Conservation (phyloP, 495 filamentous ascomycete species). For the Tetracladium marchalianum region DNA sequence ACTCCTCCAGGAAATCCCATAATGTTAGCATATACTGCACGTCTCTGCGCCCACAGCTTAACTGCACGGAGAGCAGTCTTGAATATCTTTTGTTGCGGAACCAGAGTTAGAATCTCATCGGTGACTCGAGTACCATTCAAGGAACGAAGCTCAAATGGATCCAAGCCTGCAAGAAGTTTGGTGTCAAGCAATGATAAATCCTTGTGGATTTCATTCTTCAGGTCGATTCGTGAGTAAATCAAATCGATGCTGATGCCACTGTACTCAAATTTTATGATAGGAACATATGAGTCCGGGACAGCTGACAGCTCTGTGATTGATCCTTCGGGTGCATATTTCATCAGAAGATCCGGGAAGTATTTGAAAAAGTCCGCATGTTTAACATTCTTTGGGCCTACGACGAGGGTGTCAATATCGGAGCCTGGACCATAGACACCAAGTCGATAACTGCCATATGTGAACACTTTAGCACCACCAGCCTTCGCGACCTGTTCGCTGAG, state of each 20-base stretch:
- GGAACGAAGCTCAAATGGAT: constrained; percentile 76
- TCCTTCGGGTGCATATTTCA: constrained; percentile 59
- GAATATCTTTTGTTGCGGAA: constrained; percentile 84
- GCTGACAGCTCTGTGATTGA: constrained; percentile 78
- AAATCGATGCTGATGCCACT: constrained; percentile 89
- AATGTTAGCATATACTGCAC: constrained; percentile 89
- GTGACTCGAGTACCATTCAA: constrained; percentile 91
- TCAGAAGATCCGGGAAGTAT: constrained; percentile 67
- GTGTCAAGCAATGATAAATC: constrained; percentile 72
- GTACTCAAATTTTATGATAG: constrained; percentile 91
- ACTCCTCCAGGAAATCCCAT: constrained; percentile 95
- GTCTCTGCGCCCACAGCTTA: constrained; percentile 91
- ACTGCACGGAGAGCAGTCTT: constrained; percentile 78
- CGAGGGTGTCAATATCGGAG: constrained; percentile 94
- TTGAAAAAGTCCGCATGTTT: constrained; percentile 82
- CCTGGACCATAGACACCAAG: constrained; percentile 91
- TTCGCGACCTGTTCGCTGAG: constrained; percentile 67
- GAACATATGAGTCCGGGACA: constrained; percentile 83
- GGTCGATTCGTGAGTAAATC: constrained; percentile 74
- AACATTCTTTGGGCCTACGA: constrained; percentile 83
- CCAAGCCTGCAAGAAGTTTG: constrained; percentile 72
- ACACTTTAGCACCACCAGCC: constrained; percentile 77
- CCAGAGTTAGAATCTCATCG: constrained; percentile 77
- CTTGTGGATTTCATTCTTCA: constrained; percentile 56
- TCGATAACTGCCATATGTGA: constrained; percentile 89